phyloP scores from a whole-genome alignment of 495 filamentous ascomycete species.

The Penicillium bovifimosum region DNA sequence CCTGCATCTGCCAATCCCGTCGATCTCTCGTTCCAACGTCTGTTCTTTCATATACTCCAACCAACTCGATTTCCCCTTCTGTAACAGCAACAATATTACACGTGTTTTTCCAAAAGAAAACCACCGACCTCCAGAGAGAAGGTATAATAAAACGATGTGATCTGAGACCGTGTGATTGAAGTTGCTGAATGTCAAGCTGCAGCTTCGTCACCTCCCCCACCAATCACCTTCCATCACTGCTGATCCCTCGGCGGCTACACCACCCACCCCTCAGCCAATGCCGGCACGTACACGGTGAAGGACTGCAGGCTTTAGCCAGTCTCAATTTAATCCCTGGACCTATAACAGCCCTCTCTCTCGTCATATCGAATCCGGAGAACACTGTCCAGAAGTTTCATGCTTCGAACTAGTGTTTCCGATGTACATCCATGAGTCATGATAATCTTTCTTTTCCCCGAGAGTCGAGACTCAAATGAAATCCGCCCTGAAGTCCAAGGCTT shows the following conservation, averaged over 20 bases:
- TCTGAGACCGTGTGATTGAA: slow-evolving; percentile 24
- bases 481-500: too few species aligned
- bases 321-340: neutral
- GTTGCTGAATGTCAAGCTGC: slow-evolving; percentile 24
- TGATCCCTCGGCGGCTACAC: slow-evolving; percentile 25
- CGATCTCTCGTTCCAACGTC: neutral
- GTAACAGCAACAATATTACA: slow-evolving; percentile 3
- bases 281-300: neutral
- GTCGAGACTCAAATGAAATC: neutral
- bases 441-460: slow-evolving; percentile 1
- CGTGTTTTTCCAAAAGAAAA: neutral
- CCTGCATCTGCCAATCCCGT: neutral
- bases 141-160: neutral
- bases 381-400: neutral
- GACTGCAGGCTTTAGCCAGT: neutral
- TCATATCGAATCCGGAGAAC: neutral
- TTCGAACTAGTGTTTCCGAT: slow-evolving; percentile 4
- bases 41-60: too few species aligned
- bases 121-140: neutral
- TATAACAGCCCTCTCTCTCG: neutral
- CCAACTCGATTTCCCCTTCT: neutral
- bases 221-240: slow-evolving; percentile 22
- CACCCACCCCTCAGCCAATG: slow-evolving; percentile 16
- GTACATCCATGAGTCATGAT: neutral
- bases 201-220: slow-evolving; percentile 23